Conservation (phyloP, 2,329 filamentous ascomycete genomes). For the Chaetothyriales sp. region DNA sequence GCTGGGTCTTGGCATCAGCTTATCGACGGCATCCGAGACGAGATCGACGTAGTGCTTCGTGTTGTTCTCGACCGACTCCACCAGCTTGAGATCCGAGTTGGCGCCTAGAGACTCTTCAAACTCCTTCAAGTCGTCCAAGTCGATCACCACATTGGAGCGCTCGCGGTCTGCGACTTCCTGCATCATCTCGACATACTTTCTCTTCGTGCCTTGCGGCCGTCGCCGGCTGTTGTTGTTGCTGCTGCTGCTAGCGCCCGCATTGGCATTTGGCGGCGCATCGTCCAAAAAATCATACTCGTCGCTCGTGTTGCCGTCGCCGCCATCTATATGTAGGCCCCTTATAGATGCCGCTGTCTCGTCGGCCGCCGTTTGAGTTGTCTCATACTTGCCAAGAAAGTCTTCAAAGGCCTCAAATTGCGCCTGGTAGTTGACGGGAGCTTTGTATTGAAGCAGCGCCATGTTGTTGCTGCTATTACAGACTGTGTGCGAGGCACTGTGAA, state of each 20-base stretch:
- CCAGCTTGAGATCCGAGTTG: slow-evolving; percentile 51
- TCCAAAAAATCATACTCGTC: slow-evolving; percentile 93
- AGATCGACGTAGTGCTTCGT: slow-evolving; percentile 93
- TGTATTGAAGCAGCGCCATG: slow-evolving; percentile 79
- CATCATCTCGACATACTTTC: slow-evolving; percentile 80
- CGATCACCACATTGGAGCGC: slow-evolving; percentile 64
- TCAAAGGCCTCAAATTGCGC: slow-evolving; percentile 71
- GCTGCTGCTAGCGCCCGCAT: slow-evolving; percentile 6
- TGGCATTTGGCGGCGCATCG: slow-evolving; percentile 37
- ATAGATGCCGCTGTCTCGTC: slow-evolving; percentile 63
- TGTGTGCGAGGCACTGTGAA: not conserved
- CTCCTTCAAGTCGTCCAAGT: slow-evolving; percentile 74
- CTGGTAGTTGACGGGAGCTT: slow-evolving; percentile 70
- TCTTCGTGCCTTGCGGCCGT: slow-evolving; percentile 39
- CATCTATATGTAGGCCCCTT: slow-evolving; percentile 71
- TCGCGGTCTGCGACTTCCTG: slow-evolving; percentile 76
- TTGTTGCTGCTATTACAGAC: slow-evolving; percentile 17
- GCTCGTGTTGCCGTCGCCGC: slow-evolving; percentile 55
- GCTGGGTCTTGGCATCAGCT: slow-evolving; percentile 64
- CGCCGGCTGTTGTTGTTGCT: slow-evolving; percentile 29
- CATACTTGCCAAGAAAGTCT: slow-evolving; percentile 78
- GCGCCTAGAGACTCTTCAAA: slow-evolving; percentile 62
- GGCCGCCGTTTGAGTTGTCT: slow-evolving; percentile 54
- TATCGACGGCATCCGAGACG: slow-evolving; percentile 75
- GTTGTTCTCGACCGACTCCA: slow-evolving; percentile 77